Evolutionary conservation across 2,329 filamentous ascomycete species (phyloP), one percentile per base, ranked within the genome.

Genomic region (Fusarium incarnatum): DNA sequence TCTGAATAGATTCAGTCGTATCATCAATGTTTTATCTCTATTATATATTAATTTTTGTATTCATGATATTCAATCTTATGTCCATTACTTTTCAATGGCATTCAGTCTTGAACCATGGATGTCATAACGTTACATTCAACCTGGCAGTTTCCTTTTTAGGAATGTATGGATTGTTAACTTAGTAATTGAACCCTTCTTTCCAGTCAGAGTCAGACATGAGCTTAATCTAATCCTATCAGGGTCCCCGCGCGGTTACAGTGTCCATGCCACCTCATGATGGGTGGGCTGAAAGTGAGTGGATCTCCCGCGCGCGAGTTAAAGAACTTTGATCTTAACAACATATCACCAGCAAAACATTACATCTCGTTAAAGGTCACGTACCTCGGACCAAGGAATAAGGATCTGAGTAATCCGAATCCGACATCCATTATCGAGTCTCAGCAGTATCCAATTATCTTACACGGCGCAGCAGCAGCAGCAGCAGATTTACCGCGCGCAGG

Each of bases 401-500:
- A 15, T 37, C 22, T 40, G 23, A 52, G 18, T 27, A 11, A 40
- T 52, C 32, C 42, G 49, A 42, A n/a, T 18, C 23, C 23, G 22
- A 52, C 22, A 8, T 32, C 12, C 11, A 28, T 28, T 28, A 4
- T 49, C 25, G 15, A 58, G 32, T 16, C 16, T 15, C 32, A 28
- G 15, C 8, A 37, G 37, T 37, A 27, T 12, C 34, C 58, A 63
- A 47, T 63, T n/a, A 22, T 42, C 32, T 63, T 63, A 34, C 40
- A 62, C 23, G n/a, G 3, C 10, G 15, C 23, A 41, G 23, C 23
- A 16, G 30, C 15, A n/a, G 8, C 13, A 15, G 23, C 23, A 20
- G 11, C 16, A 32, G 56, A 53, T 53, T 59, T 61, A 54, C 58
- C 56, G 25, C 56, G 40, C 40, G 60, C 59, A 37, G 13, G 22